Percentiles rank a stretch among this genome's conserved stretches.
Conservation (phyloP, 768 basidiomycete species). For the Stropharia rugosoannulata region DNA sequence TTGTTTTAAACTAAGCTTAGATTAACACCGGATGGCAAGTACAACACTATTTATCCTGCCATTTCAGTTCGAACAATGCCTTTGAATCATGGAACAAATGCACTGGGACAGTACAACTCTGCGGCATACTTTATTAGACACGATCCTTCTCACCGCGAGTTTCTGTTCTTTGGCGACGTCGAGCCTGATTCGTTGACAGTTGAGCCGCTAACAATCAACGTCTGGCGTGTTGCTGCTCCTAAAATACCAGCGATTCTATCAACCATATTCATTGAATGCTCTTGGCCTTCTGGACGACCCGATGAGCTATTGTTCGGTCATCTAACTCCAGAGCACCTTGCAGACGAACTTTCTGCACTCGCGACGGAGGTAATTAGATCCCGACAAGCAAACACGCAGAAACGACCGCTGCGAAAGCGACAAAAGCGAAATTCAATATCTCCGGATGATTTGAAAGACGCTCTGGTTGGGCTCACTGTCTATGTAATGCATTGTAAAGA, state of each 20-base stretch:
- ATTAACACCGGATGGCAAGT: conserved; percentile 53
- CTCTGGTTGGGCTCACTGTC: conserved; percentile 61
- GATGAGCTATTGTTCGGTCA: conserved; percentile 80
- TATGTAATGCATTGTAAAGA: conserved; percentile 91
- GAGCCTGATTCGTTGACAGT: conserved; percentile 77
- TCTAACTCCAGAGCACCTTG: conserved; percentile 77
- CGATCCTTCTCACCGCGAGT: conserved; percentile 59
- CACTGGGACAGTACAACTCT: conserved; percentile 62
- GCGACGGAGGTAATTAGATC: conserved; percentile 63
- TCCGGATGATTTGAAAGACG: conserved; percentile 46
- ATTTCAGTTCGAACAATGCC: conserved; percentile 68
- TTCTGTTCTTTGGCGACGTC: conserved; percentile 94
- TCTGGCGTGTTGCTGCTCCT: conserved; percentile 84
- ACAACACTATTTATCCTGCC: conserved; percentile 49
- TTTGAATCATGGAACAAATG: conserved; percentile 69
- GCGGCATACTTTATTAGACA: conserved; percentile 85
- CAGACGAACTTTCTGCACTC: conserved; percentile 68
- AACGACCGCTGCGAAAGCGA: conserved; percentile 35
- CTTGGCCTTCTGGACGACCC: conserved; percentile 73
- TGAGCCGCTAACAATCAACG: conserved; percentile 56
- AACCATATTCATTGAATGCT: conserved; percentile 95
- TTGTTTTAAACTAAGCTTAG: conserved; percentile 2
- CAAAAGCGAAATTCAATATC: conserved; percentile 37
- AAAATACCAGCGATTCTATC: conserved; percentile 69
- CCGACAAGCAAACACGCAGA: conserved; percentile 26